These are phyloP conservation scores for Trichomonas vaginalis DNA, from an alignment of 208 protist genomes.

Conservation along the genomic window DNA sequence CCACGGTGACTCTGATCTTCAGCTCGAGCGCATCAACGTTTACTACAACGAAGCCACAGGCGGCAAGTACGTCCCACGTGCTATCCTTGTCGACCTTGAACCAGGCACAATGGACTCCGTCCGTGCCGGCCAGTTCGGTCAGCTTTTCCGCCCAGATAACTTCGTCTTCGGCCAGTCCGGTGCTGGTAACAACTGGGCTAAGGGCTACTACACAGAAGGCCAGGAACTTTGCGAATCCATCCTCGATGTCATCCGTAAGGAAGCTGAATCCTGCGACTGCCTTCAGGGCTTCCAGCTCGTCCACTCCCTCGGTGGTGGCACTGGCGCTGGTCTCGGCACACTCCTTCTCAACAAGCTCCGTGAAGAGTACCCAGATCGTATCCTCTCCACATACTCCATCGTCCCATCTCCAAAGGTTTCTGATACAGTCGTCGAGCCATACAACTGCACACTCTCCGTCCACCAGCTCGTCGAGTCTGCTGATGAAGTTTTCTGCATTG, in stretches of 20 bases:
- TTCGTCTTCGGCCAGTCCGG: conserved; percentile 88
- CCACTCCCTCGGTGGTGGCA: too few relatives aligned
- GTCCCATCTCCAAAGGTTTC: conserved; percentile 92
- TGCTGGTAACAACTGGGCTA: conserved; percentile 91
- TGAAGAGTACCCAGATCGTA: conserved; percentile 85
- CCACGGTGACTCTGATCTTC: conserved; percentile 65
- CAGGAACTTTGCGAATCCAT: too few relatives aligned
- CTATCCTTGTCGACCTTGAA: conserved; percentile 61
- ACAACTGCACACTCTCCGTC: conserved; percentile 48
- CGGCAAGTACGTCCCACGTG: conserved; percentile 64
- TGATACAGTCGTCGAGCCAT: conserved; percentile 61
- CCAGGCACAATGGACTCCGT: conserved; percentile 91
- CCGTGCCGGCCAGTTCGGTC: conserved; percentile 65
- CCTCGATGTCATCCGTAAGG: too few relatives aligned
- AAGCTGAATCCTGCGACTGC: too few relatives aligned
- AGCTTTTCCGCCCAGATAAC: conserved; percentile 85
- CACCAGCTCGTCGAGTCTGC: conserved; percentile 62
- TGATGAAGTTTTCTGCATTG: too few relatives aligned
- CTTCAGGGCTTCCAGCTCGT: too few relatives aligned
- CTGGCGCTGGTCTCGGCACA: too few relatives aligned
- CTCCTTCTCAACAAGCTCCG: too few relatives aligned
- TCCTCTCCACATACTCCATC: conserved; percentile 93
- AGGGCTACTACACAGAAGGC: conserved; percentile 93
- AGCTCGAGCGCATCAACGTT: conserved; percentile 92
- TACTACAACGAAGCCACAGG: conserved; percentile 86